Evolutionary conservation across 1,139 yeast species (phyloP).

Genomic region (Geotrichum cucujoidarum): DNA sequence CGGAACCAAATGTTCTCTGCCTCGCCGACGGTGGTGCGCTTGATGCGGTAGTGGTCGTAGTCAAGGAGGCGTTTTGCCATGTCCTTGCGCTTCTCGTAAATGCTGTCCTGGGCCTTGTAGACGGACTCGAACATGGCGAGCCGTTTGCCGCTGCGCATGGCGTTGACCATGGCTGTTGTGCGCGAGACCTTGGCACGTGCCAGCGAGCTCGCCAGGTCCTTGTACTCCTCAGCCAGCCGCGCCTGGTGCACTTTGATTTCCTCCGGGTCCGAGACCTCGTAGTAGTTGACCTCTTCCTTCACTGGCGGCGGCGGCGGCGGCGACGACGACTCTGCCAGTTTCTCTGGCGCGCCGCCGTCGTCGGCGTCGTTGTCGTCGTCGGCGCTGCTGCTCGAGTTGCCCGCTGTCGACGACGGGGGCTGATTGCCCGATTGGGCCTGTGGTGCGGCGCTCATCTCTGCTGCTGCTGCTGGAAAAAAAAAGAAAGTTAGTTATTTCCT

Average conservation of each 20-base stretch:
- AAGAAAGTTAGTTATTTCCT: conserved; percentile 9
- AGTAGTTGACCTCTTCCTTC: background rate
- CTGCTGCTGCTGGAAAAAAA: background rate
- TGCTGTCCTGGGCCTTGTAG: conserved; percentile 26
- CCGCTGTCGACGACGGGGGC: background rate
- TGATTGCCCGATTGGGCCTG: background rate
- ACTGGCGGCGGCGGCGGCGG: background rate
- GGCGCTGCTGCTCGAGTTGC: background rate
- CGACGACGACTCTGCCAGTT: background rate
- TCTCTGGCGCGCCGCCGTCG: background rate
- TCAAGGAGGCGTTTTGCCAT: conserved; percentile 23
- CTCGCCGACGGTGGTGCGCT: conserved; percentile 29
- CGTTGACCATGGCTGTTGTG: conserved; percentile 29
- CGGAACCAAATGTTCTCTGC: conserved; percentile 24
- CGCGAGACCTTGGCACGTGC: conserved; percentile 32
- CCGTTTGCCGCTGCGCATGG: conserved; percentile 27
- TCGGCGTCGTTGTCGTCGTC: conserved; percentile 1
- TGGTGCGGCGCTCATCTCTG: too few species aligned
- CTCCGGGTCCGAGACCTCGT: conserved; percentile 1
- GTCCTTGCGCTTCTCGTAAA: conserved; percentile 23
- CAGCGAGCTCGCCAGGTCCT: conserved; percentile 29
- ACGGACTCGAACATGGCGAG: conserved; percentile 26
- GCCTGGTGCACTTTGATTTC: conserved; percentile 28
- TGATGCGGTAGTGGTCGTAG: conserved; percentile 28
- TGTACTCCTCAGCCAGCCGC: conserved; percentile 30